Evolutionary conservation across 805 yeast genomes (phyloP).

Genomic region (Lipomyces chichibuensis): DNA sequence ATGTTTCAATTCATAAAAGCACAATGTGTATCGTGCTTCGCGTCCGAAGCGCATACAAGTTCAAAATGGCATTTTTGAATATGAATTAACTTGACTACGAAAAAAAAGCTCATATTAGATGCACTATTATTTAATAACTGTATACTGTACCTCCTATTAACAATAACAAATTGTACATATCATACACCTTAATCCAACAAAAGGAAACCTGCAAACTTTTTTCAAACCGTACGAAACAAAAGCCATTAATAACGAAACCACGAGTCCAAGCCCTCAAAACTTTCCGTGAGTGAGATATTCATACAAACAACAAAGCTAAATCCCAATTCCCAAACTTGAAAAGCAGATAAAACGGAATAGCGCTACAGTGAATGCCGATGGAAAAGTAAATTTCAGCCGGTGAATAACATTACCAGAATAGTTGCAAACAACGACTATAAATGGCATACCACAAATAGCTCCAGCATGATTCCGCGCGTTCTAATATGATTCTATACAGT

Average conservation of each 20-base stretch:
- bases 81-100: too few relatives aligned
- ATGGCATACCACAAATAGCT: neutral
- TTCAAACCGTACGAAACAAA: neutral
- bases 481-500: neutral
- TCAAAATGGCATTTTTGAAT: too few relatives aligned
- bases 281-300: neutral
- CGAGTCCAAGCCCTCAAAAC: neutral
- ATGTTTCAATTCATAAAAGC: too few relatives aligned
- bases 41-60: too few relatives aligned
- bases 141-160: neutral
- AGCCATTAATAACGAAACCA: neutral
- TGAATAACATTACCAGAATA: neutral
- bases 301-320: neutral
- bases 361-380: neutral
- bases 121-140: neutral
- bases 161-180: neutral
- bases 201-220: neutral
- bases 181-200: neutral
- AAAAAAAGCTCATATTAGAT: neutral
- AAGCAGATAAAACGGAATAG: neutral
- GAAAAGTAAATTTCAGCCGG: neutral
- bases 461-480: neutral
- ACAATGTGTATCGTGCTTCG: too few relatives aligned
- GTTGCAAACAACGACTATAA: neutral
- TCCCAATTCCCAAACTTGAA: neutral